Percentiles rank a stretch among this genome's conserved stretches.
These are phyloP conservation scores for Bondarzewia mesenterica DNA, from an alignment of 1,284 basidiomycete genomes.

Conservation along the genomic window DNA sequence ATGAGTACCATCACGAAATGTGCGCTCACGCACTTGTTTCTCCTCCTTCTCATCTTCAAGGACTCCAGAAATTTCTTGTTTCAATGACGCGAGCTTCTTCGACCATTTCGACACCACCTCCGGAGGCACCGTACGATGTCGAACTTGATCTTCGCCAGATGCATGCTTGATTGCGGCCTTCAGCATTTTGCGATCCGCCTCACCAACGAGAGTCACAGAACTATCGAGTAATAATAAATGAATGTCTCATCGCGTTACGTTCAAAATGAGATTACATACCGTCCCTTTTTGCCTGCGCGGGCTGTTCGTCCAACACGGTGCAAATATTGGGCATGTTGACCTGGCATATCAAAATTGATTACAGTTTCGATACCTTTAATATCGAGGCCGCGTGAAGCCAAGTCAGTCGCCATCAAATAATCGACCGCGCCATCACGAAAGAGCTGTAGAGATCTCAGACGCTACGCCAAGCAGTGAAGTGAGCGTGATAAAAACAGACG, in stretches of 20 bases:
- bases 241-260: slow-evolving; percentile 1
- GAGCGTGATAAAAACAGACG: background rate
- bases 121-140: slow-evolving; percentile 84
- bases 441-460: slow-evolving; percentile 76
- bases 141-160: slow-evolving; percentile 70
- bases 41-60: slow-evolving; percentile 94
- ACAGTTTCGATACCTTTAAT: slow-evolving; percentile 98
- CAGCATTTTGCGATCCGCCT: slow-evolving; percentile 93
- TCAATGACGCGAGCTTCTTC: slow-evolving; percentile 65
- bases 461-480: slow-evolving; percentile 41
- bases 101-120: slow-evolving; percentile 72
- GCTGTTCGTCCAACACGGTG: slow-evolving; percentile 97
- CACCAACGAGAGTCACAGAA: slow-evolving; percentile 93
- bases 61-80: slow-evolving; percentile 76
- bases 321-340: slow-evolving; percentile 87
- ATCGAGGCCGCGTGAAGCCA: slow-evolving; percentile 92
- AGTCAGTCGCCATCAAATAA: slow-evolving; percentile 92
- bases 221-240: slow-evolving; percentile 29
- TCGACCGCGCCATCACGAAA: slow-evolving; percentile 85
- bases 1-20: no score
- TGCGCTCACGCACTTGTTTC: slow-evolving; percentile 57
- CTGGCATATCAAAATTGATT: slow-evolving; percentile 98
- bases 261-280: slow-evolving; percentile 40
- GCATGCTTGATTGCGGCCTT: slow-evolving; percentile 93
- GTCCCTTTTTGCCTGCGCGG: slow-evolving; percentile 86